Percentiles rank a stretch among this genome's conserved stretches.
Conservation (phyloP, 1,284 basidiomycete species). For the Papiliotrema laurentii region DNA sequence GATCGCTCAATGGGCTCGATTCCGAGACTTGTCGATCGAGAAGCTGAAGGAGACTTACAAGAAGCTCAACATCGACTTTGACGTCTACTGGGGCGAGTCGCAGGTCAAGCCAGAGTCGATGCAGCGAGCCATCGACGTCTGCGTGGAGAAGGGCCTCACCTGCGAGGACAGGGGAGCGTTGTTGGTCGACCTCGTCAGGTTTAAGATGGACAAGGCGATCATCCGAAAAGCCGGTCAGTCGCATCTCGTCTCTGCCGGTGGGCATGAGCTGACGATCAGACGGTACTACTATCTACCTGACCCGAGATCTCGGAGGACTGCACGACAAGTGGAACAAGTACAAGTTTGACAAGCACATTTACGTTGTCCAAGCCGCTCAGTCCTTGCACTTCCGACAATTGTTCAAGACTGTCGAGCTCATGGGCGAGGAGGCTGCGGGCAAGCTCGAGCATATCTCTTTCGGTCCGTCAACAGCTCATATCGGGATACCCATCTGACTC, state of each 20-base stretch:
- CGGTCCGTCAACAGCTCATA: slow-evolving; percentile 49
- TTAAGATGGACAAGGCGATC: slow-evolving; percentile 86
- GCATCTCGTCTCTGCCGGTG: background rate
- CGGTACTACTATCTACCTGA: slow-evolving; percentile 95
- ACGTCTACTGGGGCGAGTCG: slow-evolving; percentile 92
- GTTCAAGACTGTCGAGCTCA: slow-evolving; percentile 89
- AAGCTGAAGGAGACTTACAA: slow-evolving; percentile 90
- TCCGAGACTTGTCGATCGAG: slow-evolving; percentile 86
- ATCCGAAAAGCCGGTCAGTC: slow-evolving; percentile 74
- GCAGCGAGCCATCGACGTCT: slow-evolving; percentile 58
- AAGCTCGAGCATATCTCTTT: slow-evolving; percentile 86
- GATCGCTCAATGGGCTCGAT: slow-evolving; percentile 83
- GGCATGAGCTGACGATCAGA: slow-evolving; percentile 53
- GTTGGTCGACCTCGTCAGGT: slow-evolving; percentile 77
- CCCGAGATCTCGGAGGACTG: slow-evolving; percentile 94
- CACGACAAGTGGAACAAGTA: slow-evolving; percentile 88
- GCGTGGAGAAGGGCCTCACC: slow-evolving; percentile 52
- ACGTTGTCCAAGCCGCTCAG: slow-evolving; percentile 92
- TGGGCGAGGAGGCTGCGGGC: slow-evolving; percentile 83
- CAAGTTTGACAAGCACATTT: slow-evolving; percentile 98
- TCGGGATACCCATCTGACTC: background rate
- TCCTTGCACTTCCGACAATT: slow-evolving; percentile 89
- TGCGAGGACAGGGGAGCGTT: slow-evolving; percentile 66
- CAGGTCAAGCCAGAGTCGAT: slow-evolving; percentile 76
- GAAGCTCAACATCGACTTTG: slow-evolving; percentile 86